A percentile compares a stretch with the other conserved stretches of the same genome.
phyloP scores from a whole-genome alignment of 2,329 filamentous ascomycete genomes.

The Rhexocercosporidium sp. region DNA sequence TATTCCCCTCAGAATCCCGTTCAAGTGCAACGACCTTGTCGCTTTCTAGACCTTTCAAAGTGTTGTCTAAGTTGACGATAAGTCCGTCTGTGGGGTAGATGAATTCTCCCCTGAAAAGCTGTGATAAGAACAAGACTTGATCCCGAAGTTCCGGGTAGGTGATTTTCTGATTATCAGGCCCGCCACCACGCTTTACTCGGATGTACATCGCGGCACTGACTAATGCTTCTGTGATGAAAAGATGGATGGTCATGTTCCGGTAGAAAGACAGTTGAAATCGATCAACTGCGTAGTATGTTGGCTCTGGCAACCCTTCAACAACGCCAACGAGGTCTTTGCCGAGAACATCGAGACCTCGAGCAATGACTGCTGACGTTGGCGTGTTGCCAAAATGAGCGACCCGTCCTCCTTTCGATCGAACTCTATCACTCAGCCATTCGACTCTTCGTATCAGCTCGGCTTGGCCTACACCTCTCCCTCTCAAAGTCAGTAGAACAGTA shows the following conservation, averaged over 20 bases:
- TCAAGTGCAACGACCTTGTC: conserved; percentile 78
- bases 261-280: conserved; percentile 98
- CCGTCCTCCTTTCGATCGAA: conserved; percentile 84
- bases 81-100: conserved; percentile 93
- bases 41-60: conserved; percentile 75
- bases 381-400: conserved; percentile 91
- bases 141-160: conserved; percentile 72
- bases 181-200: conserved; percentile 88
- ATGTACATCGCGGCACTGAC: conserved; percentile 92
- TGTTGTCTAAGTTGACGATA: conserved; percentile 78
- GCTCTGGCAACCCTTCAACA: conserved; percentile 80
- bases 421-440: conserved; percentile 84
- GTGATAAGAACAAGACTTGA: conserved; percentile 88
- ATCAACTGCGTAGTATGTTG: conserved; percentile 93
- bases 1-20: conserved; percentile 57
- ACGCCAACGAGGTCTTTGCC: conserved; percentile 87
- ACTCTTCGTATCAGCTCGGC: conserved; percentile 84
- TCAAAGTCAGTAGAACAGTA: conserved; percentile 87
- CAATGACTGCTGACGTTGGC: conserved; percentile 80
- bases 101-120: conserved; percentile 94
- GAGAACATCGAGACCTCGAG: conserved; percentile 88
- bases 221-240: conserved; percentile 92
- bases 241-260: conserved; percentile 98
- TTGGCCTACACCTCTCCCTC: conserved; percentile 90
- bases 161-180: conserved; percentile 79